These are phyloP conservation scores for Ustilago xerochloae DNA, from an alignment of 1,284 basidiomycete species.

Conservation along the genomic window DNA sequence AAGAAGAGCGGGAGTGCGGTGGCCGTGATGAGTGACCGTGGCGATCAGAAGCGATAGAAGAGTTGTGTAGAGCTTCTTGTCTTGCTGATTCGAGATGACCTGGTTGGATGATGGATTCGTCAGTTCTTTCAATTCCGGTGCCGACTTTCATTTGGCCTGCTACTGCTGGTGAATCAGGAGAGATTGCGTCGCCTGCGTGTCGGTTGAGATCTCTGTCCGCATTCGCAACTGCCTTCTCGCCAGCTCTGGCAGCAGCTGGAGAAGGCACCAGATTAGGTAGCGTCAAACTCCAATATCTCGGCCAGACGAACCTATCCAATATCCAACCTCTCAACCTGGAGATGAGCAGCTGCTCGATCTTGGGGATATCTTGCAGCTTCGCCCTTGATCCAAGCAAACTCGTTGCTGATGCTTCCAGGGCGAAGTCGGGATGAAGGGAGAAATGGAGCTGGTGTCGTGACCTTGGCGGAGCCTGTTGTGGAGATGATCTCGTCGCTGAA, in stretches of 20 bases:
- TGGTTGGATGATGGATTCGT: constrained; percentile 41
- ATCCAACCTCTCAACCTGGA: constrained; percentile 71
- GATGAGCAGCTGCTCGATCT: constrained; percentile 73
- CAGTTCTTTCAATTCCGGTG: constrained; percentile 27
- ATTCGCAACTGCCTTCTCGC: neutral
- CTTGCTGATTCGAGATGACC: constrained; percentile 40
- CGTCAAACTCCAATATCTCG: constrained; percentile 70
- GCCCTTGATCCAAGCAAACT: constrained; percentile 73
- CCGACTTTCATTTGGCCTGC: constrained; percentile 41
- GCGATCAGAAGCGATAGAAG: constrained; percentile 8
- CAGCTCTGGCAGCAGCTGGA: constrained; percentile 17
- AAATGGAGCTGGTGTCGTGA: constrained; percentile 70
- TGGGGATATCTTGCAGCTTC: constrained; percentile 74
- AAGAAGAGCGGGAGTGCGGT: constrained; percentile 16
- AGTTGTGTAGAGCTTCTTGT: constrained; percentile 32
- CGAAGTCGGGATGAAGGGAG: constrained; percentile 73
- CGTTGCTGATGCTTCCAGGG: constrained; percentile 72
- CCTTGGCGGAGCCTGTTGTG: constrained; percentile 48
- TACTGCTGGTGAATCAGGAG: neutral
- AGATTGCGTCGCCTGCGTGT: neutral
- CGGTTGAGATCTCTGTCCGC: neutral
- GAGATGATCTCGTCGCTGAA: constrained; percentile 17
- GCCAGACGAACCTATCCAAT: constrained; percentile 72
- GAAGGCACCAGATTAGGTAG: constrained; percentile 67
- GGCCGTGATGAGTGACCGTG: neutral